Evolutionary conservation across 768 basidiomycete species (phyloP), one percentile per base, ranked within the genome.

Genomic region (Tricholoma saponaceum): DNA sequence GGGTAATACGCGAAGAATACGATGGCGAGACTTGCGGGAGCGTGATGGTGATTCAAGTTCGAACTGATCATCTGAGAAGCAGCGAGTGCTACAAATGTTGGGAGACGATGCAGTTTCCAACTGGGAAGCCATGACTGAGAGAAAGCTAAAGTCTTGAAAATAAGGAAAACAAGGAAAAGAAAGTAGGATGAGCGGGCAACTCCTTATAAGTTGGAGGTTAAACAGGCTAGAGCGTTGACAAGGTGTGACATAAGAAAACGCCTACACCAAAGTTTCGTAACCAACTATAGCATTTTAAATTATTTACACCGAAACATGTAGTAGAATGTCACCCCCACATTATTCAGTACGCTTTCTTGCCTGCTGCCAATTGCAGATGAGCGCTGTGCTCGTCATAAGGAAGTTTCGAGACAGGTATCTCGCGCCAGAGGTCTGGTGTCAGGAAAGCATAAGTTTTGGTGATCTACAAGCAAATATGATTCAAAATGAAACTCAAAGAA

Each of bases 371-470:
- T 71, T 90, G 90, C 59, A 99, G 83, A 74, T 97, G 93, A 47
- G 86, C 89, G 69, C 91, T 91, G 84, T 93, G 89, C 78, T 96
- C 95, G 73, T 98, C 96, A 79, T 90, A 97, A 8, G 93, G 93
- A 66, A 89, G 81, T 75, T 90, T 91, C 60, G 90, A 90, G 26
- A 90, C 78, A 39, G 93, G 86, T 72, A 96, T 96, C 72, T 96
- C 91, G 70, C 88, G 86, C 96, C 96, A 98, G 67, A 98, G 83
- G 73, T 98, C 95, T 58, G 97, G 97, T 41, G 96, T 97, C 61
- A 98, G 87, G 92, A 98, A 97, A 47, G 93, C 76, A 74, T 99
- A 99, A 58, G 95, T 97, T 86, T 95, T 94, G 65, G 97, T 93
- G 76, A 99, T 93, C 95, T 90, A 63, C 14, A 12, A 26, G 8